Base-by-base conservation (phyloP, 2,329 filamentous ascomycete species). In the Mycosphaerelloides madeirae region DNA sequence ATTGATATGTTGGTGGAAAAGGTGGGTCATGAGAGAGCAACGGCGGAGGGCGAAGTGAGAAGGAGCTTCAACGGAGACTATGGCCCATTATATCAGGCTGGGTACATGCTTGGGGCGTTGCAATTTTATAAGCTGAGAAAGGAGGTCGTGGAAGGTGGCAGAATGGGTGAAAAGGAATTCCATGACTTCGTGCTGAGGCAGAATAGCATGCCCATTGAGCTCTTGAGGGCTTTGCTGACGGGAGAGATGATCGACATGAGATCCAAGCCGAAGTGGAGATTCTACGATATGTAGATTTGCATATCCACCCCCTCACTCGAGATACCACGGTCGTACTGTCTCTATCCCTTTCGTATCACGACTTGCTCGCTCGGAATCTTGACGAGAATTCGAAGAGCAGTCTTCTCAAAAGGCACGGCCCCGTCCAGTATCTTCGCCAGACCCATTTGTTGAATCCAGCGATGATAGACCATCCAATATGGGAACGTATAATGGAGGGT, bases 21-120 rank as follows among this genome's bases (percentile, higher is more conserved):
- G 58, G 77, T 80, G 0, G 77, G 77, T 1, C 79, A 82, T 53
- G 78, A 82, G 61, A 66, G 75, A 6, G 71, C 73, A 1, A 80
- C 75, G 3, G 79, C 79, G 0, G 78, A 81, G 57, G 79, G 76
- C 1, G 79, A 81, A 58, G 78, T 82, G 1, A 67, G 78, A 13
- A 63, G 79, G 19, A 78, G 74, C 12, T 69, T 81, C 25, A 72
- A 70, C 46, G 77, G 77, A 1, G 71, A 76, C 13, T 81, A 81
- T 57, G 63, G 69, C 1, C 77, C 79, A 1, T 55, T 81, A 6
- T 81, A 81, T 50, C 78, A 81, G 59, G 75, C 74, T 0, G 78
- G 73, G 0, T 81, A 81, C 56, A 75, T 81, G 70, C 62, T 81
- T 1, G 78, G 79, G 0, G 78, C 78, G 1, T 58, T 82, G 54